Evolutionary conservation across 2,329 filamentous ascomycete species (phyloP).

Genomic region (Exophiala viscosa): DNA sequence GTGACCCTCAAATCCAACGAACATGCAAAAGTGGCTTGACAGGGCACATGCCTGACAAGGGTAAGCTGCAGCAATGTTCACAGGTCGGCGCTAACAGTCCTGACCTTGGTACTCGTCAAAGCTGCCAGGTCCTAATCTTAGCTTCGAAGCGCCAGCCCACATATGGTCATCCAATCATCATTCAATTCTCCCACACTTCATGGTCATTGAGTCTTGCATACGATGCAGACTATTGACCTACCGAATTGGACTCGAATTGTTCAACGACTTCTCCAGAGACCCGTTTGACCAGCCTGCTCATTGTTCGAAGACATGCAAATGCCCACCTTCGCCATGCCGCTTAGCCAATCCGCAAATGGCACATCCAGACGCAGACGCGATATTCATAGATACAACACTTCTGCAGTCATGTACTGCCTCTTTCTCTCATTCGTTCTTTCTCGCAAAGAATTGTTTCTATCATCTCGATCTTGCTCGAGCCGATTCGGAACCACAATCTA

Average conservation of each 20-base stretch:
- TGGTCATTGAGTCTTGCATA: conserved; percentile 50
- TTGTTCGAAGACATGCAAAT: conserved; percentile 21
- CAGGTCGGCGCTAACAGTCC: conserved; percentile 19
- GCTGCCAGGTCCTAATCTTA: conserved; percentile 23
- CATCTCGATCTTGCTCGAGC: conserved; percentile 18
- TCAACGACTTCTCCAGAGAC: conserved; percentile 12
- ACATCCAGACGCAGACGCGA: conserved; percentile 26
- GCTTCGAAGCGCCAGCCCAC: conserved; percentile 22
- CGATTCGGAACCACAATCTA: conserved; percentile 21
- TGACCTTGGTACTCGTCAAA: conserved; percentile 17
- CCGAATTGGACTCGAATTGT: conserved; percentile 19
- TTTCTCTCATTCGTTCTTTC: conserved; percentile 27
- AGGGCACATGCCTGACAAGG: conserved; percentile 4
- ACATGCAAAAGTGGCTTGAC: conserved; percentile 6
- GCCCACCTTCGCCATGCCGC: conserved; percentile 13
- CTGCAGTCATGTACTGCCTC: conserved; percentile 18
- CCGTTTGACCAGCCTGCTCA: conserved; percentile 19
- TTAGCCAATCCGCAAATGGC: conserved; percentile 25
- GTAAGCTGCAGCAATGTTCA: conserved; percentile 11
- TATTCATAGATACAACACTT: conserved; percentile 30
- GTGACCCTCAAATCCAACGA: neutral
- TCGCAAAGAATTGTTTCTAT: conserved; percentile 19
- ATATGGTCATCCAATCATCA: conserved; percentile 14
- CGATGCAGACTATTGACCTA: conserved; percentile 45
- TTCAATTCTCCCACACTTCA: conserved; percentile 34